Evolutionary conservation across 2,329 filamentous ascomycete genomes (phyloP).

Genomic region (Bipolaris oryzae): DNA sequence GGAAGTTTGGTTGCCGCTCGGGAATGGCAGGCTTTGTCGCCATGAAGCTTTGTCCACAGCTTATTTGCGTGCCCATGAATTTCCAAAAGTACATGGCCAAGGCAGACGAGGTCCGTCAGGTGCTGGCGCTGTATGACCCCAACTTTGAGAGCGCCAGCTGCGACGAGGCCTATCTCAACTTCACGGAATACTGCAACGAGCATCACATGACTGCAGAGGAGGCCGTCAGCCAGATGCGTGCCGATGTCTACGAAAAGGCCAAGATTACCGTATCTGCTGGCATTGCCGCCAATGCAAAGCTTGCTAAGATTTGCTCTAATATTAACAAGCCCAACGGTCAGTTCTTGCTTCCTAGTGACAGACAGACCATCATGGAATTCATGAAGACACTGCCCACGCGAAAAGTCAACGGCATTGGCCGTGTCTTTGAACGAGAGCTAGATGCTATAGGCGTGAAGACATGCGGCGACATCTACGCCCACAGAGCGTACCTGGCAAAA

Average conservation of each 20-base stretch:
- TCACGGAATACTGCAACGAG: constrained; percentile 79
- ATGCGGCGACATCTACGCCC: constrained; percentile 82
- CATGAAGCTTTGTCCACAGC: constrained; percentile 86
- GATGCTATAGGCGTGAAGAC: constrained; percentile 85
- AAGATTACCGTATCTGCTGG: constrained; percentile 91
- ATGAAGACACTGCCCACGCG: constrained; percentile 83
- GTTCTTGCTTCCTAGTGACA: constrained; percentile 74
- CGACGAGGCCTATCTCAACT: constrained; percentile 95
- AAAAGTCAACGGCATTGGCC: constrained; percentile 93
- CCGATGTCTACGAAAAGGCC: constrained; percentile 75
- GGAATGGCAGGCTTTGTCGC: constrained; percentile 98
- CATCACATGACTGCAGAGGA: constrained; percentile 73
- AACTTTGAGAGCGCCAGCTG: constrained; percentile 92
- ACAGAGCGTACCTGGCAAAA: constrained; percentile 73
- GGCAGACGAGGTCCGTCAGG: constrained; percentile 81
- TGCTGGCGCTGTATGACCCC: constrained; percentile 86
- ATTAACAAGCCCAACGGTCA: constrained; percentile 97
- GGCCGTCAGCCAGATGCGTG: constrained; percentile 76
- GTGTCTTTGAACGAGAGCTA: constrained; percentile 90
- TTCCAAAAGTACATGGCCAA: constrained; percentile 92
- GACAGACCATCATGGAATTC: constrained; percentile 78
- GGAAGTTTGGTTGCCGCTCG: constrained; percentile 87
- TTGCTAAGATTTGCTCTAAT: constrained; percentile 96
- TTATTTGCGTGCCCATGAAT: constrained; percentile 82
- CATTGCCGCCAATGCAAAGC: constrained; percentile 88